Conservation (phyloP, 2,329 filamentous ascomycete genomes). For the Aspergillus sp. region DNA sequence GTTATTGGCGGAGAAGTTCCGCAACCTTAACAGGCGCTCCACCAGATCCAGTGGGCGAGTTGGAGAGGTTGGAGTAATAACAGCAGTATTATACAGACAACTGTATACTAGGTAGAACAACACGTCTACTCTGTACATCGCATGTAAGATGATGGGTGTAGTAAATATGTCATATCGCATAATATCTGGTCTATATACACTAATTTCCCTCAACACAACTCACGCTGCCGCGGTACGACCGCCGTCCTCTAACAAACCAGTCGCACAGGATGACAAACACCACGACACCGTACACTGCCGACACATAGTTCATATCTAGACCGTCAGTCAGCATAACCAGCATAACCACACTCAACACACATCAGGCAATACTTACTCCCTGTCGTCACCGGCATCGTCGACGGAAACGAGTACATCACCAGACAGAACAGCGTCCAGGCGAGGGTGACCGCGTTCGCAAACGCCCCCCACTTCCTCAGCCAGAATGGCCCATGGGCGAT, state of each 20-base stretch:
- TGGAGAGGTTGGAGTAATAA: background rate
- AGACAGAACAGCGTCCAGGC: conserved; percentile 46
- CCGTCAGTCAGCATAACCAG: background rate
- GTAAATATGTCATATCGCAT: too few species aligned
- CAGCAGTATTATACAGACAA: too few species aligned
- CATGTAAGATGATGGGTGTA: background rate
- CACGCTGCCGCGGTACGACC: conserved; percentile 25
- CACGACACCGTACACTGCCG: conserved; percentile 34
- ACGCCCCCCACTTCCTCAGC: conserved; percentile 44
- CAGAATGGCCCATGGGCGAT: conserved; percentile 50
- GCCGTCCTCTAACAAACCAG: conserved; percentile 34
- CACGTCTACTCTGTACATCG: too few species aligned
- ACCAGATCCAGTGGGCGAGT: background rate
- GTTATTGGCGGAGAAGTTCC: conserved; percentile 1
- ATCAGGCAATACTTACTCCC: conserved; percentile 29
- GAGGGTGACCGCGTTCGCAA: conserved; percentile 44
- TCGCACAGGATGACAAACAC: conserved; percentile 35
- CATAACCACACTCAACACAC: background rate
- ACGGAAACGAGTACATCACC: conserved; percentile 40
- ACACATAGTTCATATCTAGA: conserved; percentile 45
- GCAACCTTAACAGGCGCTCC: background rate
- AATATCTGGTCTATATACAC: background rate
- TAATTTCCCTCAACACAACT: conserved; percentile 8
- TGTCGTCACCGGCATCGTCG: conserved; percentile 31
- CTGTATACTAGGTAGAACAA: too few species aligned